These are phyloP conservation scores for Massariosphaeria phaeospora DNA, from an alignment of 495 filamentous ascomycete species.

Conservation along the genomic window DNA sequence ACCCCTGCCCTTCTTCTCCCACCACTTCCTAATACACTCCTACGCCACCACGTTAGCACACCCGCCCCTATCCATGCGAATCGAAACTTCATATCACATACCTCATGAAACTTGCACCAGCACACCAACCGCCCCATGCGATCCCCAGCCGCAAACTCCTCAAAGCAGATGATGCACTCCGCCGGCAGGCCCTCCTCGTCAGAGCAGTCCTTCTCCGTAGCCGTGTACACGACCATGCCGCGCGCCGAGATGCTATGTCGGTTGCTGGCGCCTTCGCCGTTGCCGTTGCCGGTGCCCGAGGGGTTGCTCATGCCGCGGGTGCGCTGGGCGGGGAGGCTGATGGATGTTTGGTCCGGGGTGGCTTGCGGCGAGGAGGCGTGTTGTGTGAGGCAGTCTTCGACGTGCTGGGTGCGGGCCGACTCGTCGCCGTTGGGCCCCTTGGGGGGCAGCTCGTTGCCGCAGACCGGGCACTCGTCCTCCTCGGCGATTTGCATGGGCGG, in stretches of 20 bases:
- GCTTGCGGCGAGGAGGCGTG: neutral
- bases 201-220: constrained; percentile 88
- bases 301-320: constrained; percentile 32
- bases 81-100: constrained; percentile 21
- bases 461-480: constrained; percentile 89
- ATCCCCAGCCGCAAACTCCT: constrained; percentile 85
- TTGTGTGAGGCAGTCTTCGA: constrained; percentile 63
- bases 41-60: constrained; percentile 10
- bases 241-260: constrained; percentile 5
- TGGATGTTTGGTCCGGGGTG: constrained; percentile 2
- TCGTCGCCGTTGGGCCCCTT: constrained; percentile 56
- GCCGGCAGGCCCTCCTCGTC: constrained; percentile 54
- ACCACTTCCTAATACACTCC: constrained; percentile 41
- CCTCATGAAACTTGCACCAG: constrained; percentile 83
- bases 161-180: constrained; percentile 94
- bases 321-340: constrained; percentile 20
- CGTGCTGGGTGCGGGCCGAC: constrained; percentile 65
- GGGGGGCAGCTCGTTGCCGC: constrained; percentile 68
- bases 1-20: constrained; percentile 41
- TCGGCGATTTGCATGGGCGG: constrained; percentile 47
- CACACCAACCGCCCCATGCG: constrained; percentile 83
- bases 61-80: neutral
- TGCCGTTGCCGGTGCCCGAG: neutral
- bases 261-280: neutral
- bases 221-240: constrained; percentile 65